phyloP scores from a whole-genome alignment of 345 rosid species.

The Ailanthus altissimus region DNA sequence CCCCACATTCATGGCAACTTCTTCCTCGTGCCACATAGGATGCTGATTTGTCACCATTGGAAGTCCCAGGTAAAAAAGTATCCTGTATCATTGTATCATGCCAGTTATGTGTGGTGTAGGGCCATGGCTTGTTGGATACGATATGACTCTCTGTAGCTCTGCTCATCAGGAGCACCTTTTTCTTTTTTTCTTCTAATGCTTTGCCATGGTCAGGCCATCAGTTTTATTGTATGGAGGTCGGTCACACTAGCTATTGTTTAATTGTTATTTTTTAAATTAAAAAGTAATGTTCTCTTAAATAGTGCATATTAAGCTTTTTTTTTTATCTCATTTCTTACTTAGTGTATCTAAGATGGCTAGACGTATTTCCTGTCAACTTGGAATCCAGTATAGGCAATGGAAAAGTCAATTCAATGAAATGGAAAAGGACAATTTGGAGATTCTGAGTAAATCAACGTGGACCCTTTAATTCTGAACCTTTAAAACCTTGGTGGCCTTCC shows the following conservation, averaged over 20 bases:
- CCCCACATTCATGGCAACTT: slow-evolving; percentile 29
- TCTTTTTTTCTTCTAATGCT: not conserved
- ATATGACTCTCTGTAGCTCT: not conserved
- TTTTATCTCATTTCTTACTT: slow-evolving; percentile 23
- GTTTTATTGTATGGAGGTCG: too few relatives aligned
- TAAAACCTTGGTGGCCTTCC: slow-evolving; percentile 15
- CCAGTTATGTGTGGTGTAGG: slow-evolving; percentile 13
- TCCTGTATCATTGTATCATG: slow-evolving; percentile 16
- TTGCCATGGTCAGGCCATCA: too few relatives aligned
- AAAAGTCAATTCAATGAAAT: not conserved
- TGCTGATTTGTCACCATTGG: slow-evolving; percentile 37
- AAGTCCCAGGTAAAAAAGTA: slow-evolving; percentile 11
- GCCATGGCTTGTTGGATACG: slow-evolving; percentile 29
- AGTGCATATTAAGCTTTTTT: not conserved
- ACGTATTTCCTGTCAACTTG: slow-evolving; percentile 21
- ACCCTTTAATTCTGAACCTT: not conserved
- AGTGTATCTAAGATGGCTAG: slow-evolving; percentile 19
- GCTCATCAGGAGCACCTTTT: not conserved
- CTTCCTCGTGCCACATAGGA: slow-evolving; percentile 20
- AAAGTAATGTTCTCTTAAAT: not conserved
- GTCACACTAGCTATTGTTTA: not conserved
- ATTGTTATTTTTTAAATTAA: slow-evolving; percentile 27
- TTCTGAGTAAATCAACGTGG: slow-evolving; percentile 23
- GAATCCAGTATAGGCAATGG: not conserved
- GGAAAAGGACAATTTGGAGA: slow-evolving; percentile 13